phyloP scores from a whole-genome alignment of 805 yeast genomes.

The Yarrowia porcina region DNA sequence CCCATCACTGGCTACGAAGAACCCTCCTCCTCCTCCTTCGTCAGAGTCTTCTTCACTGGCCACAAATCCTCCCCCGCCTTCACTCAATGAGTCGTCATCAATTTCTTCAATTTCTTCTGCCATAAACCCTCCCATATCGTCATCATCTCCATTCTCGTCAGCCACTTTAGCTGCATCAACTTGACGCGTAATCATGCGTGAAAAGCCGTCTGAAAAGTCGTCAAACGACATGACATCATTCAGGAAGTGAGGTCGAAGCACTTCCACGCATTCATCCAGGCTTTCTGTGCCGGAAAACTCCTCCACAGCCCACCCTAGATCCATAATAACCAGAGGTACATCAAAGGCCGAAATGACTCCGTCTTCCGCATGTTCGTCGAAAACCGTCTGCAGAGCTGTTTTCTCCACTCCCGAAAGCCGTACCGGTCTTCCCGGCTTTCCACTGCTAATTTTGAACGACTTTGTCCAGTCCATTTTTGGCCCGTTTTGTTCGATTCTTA shows the following conservation, averaged over 20 bases:
- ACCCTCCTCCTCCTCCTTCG: not conserved
- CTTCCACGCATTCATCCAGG: conserved; percentile 5
- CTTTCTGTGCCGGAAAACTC: conserved; percentile 2
- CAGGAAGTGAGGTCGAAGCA: not conserved
- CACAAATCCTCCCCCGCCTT: not conserved
- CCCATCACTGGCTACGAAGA: not conserved
- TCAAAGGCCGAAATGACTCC: conserved; percentile 5
- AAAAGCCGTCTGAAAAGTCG: conserved; percentile 9
- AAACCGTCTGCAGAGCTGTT: not conserved
- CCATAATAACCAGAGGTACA: conserved; percentile 16
- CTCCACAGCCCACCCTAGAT: conserved; percentile 21
- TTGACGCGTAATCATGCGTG: conserved; percentile 13
- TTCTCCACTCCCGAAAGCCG: conserved; percentile 5
- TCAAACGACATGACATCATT: not conserved
- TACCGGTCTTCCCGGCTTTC: conserved; percentile 6
- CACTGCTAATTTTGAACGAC: conserved; percentile 11
- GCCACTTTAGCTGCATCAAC: not conserved
- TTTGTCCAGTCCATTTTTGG: conserved; percentile 14
- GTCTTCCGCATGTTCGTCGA: not conserved
- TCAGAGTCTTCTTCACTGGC: not conserved
- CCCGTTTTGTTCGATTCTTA: not conserved
- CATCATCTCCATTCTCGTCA: not conserved
- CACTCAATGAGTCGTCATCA: not conserved
- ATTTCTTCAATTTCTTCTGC: not conserved
- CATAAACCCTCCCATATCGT: not conserved